A percentile compares a stretch with the other conserved stretches of the same genome.
These are phyloP conservation scores for Goffeauzyma gilvescens DNA, from an alignment of 768 basidiomycete genomes.

Conservation along the genomic window DNA sequence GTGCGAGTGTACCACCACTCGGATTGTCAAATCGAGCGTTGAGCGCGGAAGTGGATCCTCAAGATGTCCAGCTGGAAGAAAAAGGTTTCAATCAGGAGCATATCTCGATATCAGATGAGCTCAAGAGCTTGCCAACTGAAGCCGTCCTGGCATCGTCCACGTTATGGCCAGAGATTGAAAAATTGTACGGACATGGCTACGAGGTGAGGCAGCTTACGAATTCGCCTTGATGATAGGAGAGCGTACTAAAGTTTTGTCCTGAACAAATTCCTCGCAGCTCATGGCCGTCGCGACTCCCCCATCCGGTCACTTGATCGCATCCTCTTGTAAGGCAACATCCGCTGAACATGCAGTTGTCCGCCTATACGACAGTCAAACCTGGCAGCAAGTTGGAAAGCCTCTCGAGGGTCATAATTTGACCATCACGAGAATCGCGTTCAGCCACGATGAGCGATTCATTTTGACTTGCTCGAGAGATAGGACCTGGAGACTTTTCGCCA, in stretches of 20 bases:
- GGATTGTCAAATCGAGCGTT: slow-evolving; percentile 86
- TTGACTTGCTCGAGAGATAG: slow-evolving; percentile 80
- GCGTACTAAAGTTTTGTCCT: too few relatives aligned
- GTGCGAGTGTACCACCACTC: slow-evolving; percentile 78
- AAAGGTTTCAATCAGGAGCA: slow-evolving; percentile 22
- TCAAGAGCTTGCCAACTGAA: slow-evolving; percentile 47
- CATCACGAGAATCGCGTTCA: slow-evolving; percentile 76
- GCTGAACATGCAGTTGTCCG: slow-evolving; percentile 78
- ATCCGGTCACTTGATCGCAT: slow-evolving; percentile 52
- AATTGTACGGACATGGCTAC: slow-evolving; percentile 93
- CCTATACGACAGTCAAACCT: slow-evolving; percentile 53
- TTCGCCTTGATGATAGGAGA: not conserved
- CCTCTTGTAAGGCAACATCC: slow-evolving; percentile 73
- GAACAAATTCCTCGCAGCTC: slow-evolving; percentile 38
- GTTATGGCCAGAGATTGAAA: slow-evolving; percentile 91
- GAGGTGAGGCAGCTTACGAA: slow-evolving; percentile 61
- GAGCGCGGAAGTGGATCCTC: slow-evolving; percentile 14
- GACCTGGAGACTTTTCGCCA: slow-evolving; percentile 66
- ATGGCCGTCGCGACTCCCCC: slow-evolving; percentile 62
- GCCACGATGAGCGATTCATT: slow-evolving; percentile 57
- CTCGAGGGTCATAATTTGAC: slow-evolving; percentile 72
- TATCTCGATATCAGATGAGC: slow-evolving; percentile 26
- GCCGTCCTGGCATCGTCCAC: slow-evolving; percentile 72
- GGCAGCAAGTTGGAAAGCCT: slow-evolving; percentile 50
- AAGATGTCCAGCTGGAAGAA: slow-evolving; percentile 7